These are phyloP conservation scores for Spongispora temasekensis DNA, from an alignment of 1,284 basidiomycete genomes.

Conservation along the genomic window DNA sequence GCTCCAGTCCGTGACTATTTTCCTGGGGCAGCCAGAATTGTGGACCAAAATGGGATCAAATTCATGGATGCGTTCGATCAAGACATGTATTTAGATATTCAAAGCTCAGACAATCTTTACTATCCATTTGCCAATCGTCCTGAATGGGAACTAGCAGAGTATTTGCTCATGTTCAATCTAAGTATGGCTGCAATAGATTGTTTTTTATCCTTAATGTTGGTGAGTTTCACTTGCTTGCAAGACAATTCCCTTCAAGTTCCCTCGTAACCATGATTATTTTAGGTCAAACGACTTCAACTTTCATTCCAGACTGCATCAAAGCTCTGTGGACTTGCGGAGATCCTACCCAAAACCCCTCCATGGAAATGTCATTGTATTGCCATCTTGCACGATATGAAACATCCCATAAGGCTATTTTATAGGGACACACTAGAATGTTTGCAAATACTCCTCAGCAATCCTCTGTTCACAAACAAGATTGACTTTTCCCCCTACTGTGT, in stretches of 20 bases:
- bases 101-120: neutral
- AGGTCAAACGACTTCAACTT: neutral
- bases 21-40: neutral
- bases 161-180: neutral
- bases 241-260: neutral
- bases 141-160: neutral
- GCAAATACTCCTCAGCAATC: neutral
- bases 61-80: slow-evolving; percentile 1
- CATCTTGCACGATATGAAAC: neutral
- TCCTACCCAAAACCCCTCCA: neutral
- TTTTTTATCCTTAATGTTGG: neutral
- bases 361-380: slow-evolving; percentile 1
- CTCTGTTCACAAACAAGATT: neutral
- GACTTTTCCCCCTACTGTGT: neutral
- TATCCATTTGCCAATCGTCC: neutral
- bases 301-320: neutral
- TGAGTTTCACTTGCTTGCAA: neutral
- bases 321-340: neutral
- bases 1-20: neutral
- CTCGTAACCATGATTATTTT: neutral
- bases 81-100: neutral
- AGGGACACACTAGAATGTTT: neutral
- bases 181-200: neutral
- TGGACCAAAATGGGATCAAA: neutral
- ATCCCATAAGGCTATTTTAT: neutral